Base-by-base conservation (phyloP, 768 basidiomycete species). In the Leccinum subgranulosum region DNA sequence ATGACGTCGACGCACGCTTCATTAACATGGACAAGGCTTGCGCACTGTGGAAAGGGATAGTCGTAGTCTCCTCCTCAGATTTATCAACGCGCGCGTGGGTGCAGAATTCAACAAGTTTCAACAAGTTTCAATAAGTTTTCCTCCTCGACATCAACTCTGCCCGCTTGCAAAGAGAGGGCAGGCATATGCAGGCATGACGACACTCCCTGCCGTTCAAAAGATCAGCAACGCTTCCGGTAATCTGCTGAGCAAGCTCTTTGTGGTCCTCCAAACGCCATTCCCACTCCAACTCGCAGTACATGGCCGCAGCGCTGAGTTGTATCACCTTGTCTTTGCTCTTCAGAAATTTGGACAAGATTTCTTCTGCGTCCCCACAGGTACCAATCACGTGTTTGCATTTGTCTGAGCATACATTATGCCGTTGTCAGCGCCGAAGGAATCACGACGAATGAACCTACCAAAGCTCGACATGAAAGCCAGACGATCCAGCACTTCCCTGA, bases 381-480 rank as follows among this genome's bases (percentile, higher is more conserved):
- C 7, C 10, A 17, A 63, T 63, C 1, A 52, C 58, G 0, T 43
- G 28, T 49, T 68, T 66, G 48, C 64, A 60, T 10, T 25, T 46
- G 9, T 65, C 71, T 72, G 33, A 46, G 21, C 5, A 33, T 11
- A 12, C 1, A 25, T 28, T 28, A 11, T 2, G 21, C 28, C 41
- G 21, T 66, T 45, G 47, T 25, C 15, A 48, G 12, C 7, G 34
- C 31, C 4, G n/a, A 25, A 3, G 8, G 11, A 1, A 10, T 49
- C 6, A 25, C 14, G n/a, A 43, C 11, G 10, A 25, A 19, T 9
- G 3, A 46, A 51, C 64, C 21, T 25, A 71, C 70, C 56, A 17
- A 73, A 71, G 53, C 58, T 62, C 4, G 67, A 63, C 64, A 73
- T 67, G 57, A 71, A 69, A 3, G 69, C 63, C 9, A 71, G 55